Percentiles rank a stretch among this genome's conserved stretches.
Conservation (phyloP, 805 yeast genomes). For the Grigorovia transvaalensis region DNA sequence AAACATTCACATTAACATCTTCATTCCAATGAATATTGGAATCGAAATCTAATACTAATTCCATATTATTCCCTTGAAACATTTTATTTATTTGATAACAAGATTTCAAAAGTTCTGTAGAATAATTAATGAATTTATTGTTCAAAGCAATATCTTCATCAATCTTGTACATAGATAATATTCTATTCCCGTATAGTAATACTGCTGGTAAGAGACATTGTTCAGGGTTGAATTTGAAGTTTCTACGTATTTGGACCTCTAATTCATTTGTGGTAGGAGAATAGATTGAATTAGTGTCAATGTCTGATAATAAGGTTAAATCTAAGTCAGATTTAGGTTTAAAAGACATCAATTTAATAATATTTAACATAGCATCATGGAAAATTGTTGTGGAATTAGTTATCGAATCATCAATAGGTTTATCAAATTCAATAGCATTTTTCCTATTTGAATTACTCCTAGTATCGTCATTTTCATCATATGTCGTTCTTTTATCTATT, state of each 20-base stretch:
- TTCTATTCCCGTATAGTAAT: slow-evolving; percentile 33
- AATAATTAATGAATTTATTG: slow-evolving; percentile 32
- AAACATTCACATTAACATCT: neutral
- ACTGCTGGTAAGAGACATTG: slow-evolving; percentile 47
- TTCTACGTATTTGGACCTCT: slow-evolving; percentile 18
- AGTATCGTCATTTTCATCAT: neutral
- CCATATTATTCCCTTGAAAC: slow-evolving; percentile 19
- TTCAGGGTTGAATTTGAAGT: slow-evolving; percentile 33
- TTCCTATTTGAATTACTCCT: neutral
- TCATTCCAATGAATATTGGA: neutral
- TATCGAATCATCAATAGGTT: neutral
- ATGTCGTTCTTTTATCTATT: neutral
- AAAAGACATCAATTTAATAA: slow-evolving; percentile 34
- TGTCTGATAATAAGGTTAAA: slow-evolving; percentile 3
- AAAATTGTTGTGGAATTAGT: slow-evolving; percentile 20
- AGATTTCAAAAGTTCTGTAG: slow-evolving; percentile 37
- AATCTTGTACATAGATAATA: neutral
- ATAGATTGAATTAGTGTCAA: slow-evolving; percentile 6
- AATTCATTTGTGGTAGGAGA: slow-evolving; percentile 19
- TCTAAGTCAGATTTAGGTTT: slow-evolving; percentile 34
- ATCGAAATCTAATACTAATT: neutral
- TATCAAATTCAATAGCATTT: neutral
- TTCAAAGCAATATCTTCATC: neutral
- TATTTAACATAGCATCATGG: slow-evolving; percentile 28
- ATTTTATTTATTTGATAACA: slow-evolving; percentile 36